Percentiles rank a stretch among this genome's conserved stretches.
These are phyloP conservation scores for Aspergillus nanangensis DNA, from an alignment of 495 filamentous ascomycete genomes.

Conservation along the genomic window DNA sequence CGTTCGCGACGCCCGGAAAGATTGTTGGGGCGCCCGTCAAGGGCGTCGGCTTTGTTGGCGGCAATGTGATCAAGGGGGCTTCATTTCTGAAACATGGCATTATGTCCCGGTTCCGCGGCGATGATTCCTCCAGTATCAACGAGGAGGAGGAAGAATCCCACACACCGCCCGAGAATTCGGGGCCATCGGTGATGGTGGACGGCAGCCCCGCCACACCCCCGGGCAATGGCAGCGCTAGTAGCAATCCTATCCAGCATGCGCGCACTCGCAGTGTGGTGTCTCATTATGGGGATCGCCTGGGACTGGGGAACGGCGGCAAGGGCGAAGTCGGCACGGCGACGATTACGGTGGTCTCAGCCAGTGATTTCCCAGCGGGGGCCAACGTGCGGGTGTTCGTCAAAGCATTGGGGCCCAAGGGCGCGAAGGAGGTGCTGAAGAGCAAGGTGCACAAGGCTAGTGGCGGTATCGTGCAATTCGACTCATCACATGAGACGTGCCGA, in stretches of 20 bases:
- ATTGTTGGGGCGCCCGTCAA: slow-evolving; percentile 92
- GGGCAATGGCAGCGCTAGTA: slow-evolving; percentile 25
- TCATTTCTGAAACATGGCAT: slow-evolving; percentile 81
- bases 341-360: slow-evolving; percentile 75
- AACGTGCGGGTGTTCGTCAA: slow-evolving; percentile 77
- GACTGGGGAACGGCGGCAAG: slow-evolving; percentile 44
- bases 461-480: slow-evolving; percentile 59
- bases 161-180: slow-evolving; percentile 17
- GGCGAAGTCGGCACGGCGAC: slow-evolving; percentile 68
- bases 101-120: slow-evolving; percentile 45
- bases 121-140: slow-evolving; percentile 18
- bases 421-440: slow-evolving; percentile 81
- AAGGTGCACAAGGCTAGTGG: slow-evolving; percentile 64
- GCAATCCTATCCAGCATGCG: slow-evolving; percentile 46
- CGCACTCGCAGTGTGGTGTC: slow-evolving; percentile 66
- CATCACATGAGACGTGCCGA: slow-evolving; percentile 65
- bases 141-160: slow-evolving; percentile 52
- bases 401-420: slow-evolving; percentile 57
- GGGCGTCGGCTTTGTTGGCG: slow-evolving; percentile 75
- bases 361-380: slow-evolving; percentile 70
- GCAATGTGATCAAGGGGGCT: slow-evolving; percentile 80
- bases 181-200: slow-evolving; percentile 32
- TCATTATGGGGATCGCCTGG: slow-evolving; percentile 39
- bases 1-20: slow-evolving; percentile 85
- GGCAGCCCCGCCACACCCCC: slow-evolving; percentile 19